phyloP scores from a whole-genome alignment of 225 moss, liverwort and hornwort genomes.

The Polytrichum formosum region DNA sequence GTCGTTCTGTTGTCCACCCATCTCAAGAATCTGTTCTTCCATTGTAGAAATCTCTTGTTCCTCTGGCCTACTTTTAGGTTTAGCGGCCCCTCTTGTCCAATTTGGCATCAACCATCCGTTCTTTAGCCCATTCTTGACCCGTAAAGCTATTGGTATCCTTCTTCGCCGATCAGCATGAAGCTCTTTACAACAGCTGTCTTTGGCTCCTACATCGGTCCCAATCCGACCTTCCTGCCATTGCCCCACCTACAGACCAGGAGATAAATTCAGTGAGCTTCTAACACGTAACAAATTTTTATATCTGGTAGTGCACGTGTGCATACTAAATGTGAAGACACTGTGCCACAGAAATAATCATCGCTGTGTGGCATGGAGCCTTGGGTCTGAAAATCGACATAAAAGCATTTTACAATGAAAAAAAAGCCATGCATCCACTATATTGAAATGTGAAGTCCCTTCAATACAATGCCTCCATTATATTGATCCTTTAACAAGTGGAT shows the following conservation, averaged over 20 bases:
- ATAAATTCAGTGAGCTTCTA: too few relatives aligned
- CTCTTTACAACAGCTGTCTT: neutral
- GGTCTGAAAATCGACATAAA: too few relatives aligned
- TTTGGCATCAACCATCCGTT: constrained; percentile 17
- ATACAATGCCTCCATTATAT: too few relatives aligned
- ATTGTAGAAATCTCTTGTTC: neutral
- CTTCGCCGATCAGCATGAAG: constrained; percentile 1
- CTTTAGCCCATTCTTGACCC: constrained; percentile 14
- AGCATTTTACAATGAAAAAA: too few relatives aligned
- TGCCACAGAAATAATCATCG: too few relatives aligned
- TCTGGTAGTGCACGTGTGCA: too few relatives aligned
- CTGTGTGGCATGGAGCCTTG: too few relatives aligned
- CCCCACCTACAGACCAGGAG: constrained; percentile 1
- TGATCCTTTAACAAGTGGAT: too few relatives aligned
- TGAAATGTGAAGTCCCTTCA: too few relatives aligned
- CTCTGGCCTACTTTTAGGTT: neutral
- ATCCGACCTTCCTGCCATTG: constrained; percentile 6
- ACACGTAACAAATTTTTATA: too few relatives aligned
- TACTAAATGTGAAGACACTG: too few relatives aligned
- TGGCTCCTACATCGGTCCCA: constrained; percentile 1
- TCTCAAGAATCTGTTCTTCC: constrained; percentile 8
- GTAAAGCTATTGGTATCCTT: constrained; percentile 11
- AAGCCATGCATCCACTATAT: too few relatives aligned
- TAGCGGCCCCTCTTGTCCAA: constrained; percentile 11
- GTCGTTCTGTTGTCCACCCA: neutral